A percentile compares a stretch with the other conserved stretches of the same genome.
Evolutionary conservation across 805 yeast species (phyloP).

Genomic region (Pichia membranifaciens): DNA sequence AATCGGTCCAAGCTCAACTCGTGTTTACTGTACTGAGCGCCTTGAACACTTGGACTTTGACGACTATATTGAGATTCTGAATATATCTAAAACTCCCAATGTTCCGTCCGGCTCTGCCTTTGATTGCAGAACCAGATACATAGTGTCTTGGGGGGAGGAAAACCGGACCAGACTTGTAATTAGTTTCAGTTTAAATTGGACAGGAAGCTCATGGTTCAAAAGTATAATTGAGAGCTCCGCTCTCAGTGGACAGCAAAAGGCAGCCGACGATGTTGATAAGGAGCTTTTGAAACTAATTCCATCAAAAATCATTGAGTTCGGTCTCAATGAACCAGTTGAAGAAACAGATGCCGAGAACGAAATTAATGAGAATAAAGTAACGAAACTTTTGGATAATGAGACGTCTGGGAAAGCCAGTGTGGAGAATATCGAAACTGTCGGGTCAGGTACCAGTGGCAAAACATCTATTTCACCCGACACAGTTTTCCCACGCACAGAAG

Average conservation of each 20-base stretch:
- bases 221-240: constrained; percentile 84
- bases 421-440: too few relatives aligned
- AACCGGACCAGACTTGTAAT: constrained; percentile 55
- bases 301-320: constrained; percentile 7
- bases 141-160: constrained; percentile 66
- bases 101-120: constrained; percentile 91
- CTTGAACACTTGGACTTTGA: constrained; percentile 50
- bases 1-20: constrained; percentile 91
- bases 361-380: background rate
- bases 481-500: background rate
- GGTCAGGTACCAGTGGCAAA: too few relatives aligned
- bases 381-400: too few relatives aligned
- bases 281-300: constrained; percentile 21
- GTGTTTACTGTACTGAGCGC: constrained; percentile 52
- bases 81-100: constrained; percentile 76
- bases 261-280: constrained; percentile 38
- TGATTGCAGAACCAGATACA: constrained; percentile 64
- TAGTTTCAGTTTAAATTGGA: constrained; percentile 84
- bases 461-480: background rate
- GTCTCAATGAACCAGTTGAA: background rate
- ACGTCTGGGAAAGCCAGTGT: too few relatives aligned
- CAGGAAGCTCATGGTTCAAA: constrained; percentile 88
- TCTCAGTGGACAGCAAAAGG: constrained; percentile 67
- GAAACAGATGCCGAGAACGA: background rate
- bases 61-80: constrained; percentile 52